Conservation (phyloP, 2,329 filamentous ascomycete species). For the Colletotrichum tropicicola region DNA sequence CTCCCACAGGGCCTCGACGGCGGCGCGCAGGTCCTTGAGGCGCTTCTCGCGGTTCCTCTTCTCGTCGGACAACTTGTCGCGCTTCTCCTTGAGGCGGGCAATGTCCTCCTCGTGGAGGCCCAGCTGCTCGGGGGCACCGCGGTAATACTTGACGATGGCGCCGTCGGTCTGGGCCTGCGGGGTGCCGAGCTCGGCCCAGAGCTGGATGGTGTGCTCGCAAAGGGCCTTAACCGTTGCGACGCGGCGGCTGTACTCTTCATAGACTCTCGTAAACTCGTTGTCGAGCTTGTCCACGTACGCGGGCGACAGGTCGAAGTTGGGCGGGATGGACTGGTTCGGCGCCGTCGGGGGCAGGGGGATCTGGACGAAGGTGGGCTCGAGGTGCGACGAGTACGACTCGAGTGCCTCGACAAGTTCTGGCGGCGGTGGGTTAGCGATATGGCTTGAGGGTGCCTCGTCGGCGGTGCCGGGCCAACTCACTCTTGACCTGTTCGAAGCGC, state of each 20-base stretch:
- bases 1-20: slow-evolving; percentile 90
- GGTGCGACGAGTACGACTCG: slow-evolving; percentile 94
- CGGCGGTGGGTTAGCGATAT: slow-evolving; percentile 20
- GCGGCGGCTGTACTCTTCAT: slow-evolving; percentile 93
- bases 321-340: slow-evolving; percentile 78
- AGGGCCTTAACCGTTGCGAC: slow-evolving; percentile 78
- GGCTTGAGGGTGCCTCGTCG: neutral
- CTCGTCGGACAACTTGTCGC: slow-evolving; percentile 87
- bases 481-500: slow-evolving; percentile 94
- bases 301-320: slow-evolving; percentile 91
- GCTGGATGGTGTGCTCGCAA: slow-evolving; percentile 86
- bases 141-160: slow-evolving; percentile 87
- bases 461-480: slow-evolving; percentile 58
- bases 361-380: slow-evolving; percentile 87
- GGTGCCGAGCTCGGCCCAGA: slow-evolving; percentile 96
- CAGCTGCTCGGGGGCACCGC: slow-evolving; percentile 91
- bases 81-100: slow-evolving; percentile 73
- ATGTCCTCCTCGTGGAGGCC: slow-evolving; percentile 92
- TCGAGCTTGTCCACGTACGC: slow-evolving; percentile 89
- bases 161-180: slow-evolving; percentile 92
- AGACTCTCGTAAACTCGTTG: slow-evolving; percentile 90
- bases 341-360: slow-evolving; percentile 86
- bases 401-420: slow-evolving; percentile 91
- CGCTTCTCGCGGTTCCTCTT: slow-evolving; percentile 84
- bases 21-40: slow-evolving; percentile 77